phyloP scores from a whole-genome alignment of 768 basidiomycete species.

The Tephrocybe sp. region DNA sequence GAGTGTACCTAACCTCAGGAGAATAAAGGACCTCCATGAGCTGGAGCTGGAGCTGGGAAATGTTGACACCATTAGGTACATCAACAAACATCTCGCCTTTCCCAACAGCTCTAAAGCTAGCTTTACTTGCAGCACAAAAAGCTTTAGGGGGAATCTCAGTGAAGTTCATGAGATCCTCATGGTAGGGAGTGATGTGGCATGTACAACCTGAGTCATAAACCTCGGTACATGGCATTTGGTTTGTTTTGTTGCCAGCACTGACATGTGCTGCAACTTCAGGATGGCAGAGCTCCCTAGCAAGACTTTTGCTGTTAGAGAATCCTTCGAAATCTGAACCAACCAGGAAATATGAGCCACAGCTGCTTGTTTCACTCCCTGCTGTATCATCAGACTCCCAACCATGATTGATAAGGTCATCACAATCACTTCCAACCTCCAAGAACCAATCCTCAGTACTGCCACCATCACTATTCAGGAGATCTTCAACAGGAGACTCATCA shows the following conservation, averaged over 20 bases:
- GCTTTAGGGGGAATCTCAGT: conserved; percentile 21
- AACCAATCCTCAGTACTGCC: conserved; percentile 3
- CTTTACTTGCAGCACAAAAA: conserved; percentile 32
- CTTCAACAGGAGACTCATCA: no score
- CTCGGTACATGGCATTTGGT: no score
- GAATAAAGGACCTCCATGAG: conserved; percentile 33
- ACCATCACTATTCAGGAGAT: neutral
- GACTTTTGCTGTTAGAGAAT: no score
- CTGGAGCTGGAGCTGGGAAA: conserved; percentile 20
- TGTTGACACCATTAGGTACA: no score
- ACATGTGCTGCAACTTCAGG: neutral
- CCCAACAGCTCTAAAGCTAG: conserved; percentile 29
- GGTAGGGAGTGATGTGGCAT: conserved; percentile 22
- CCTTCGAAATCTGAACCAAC: no score
- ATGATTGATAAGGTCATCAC: no score
- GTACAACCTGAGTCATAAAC: conserved; percentile 20
- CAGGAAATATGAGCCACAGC: conserved; percentile 1
- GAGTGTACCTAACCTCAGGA: conserved; percentile 39
- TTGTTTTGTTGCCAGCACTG: no score
- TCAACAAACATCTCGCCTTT: conserved; percentile 29
- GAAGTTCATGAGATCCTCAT: conserved; percentile 23
- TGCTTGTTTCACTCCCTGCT: neutral
- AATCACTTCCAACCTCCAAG: conserved; percentile 7
- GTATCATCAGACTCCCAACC: no score
- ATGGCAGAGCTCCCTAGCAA: no score